Conservation (phyloP, 1,284 basidiomycete genomes). For the Ustilago sp. region DNA sequence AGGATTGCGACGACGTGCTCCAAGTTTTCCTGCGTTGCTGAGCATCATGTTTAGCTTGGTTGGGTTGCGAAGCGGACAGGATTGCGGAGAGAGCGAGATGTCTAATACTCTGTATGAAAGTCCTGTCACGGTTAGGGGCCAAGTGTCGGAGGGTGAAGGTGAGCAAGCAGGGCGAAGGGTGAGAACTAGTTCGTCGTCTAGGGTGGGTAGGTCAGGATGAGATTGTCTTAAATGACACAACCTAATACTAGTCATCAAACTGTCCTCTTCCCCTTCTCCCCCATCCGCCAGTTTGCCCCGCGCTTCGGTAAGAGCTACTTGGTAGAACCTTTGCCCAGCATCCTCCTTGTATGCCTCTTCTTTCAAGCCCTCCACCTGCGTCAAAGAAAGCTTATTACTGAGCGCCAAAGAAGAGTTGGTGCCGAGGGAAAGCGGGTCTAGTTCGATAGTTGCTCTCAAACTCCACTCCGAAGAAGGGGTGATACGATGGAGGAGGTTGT, state of each 20-base stretch:
- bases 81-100: conserved; percentile 16
- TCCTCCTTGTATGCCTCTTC: neutral
- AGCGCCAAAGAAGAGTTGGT: neutral
- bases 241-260: conserved; percentile 9
- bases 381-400: neutral
- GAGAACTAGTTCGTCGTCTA: conserved; percentile 31
- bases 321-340: conserved; percentile 13
- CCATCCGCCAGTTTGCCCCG: too few species aligned
- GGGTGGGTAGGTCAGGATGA: conserved; percentile 4
- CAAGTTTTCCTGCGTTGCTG: neutral
- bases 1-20: neutral
- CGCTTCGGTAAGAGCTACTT: conserved; percentile 1
- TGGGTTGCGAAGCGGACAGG: conserved; percentile 16
- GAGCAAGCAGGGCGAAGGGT: neutral
- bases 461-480: conserved; percentile 21
- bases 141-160: neutral
- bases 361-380: neutral
- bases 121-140: neutral
- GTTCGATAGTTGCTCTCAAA: conserved; percentile 8
- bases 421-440: neutral
- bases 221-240: conserved; percentile 38
- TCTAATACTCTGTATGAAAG: conserved; percentile 30
- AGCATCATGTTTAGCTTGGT: conserved; percentile 1
- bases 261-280: neutral
- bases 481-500: conserved; percentile 34